Evolutionary conservation across 805 yeast genomes (phyloP).

Genomic region (Saturnispora galanensis): DNA sequence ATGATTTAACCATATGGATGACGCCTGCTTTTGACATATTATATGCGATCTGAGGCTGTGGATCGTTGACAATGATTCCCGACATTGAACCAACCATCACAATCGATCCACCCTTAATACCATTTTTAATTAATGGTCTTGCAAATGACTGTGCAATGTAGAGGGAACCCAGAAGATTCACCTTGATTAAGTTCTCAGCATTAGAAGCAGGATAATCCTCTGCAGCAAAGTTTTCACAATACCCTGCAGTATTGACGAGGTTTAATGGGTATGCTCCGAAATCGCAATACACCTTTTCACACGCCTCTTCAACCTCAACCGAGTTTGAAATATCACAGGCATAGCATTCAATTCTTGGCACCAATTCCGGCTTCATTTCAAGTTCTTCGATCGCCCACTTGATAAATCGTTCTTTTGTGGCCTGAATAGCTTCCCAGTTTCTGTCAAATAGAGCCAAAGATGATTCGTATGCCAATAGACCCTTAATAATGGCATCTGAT

Average conservation of each 20-base stretch:
- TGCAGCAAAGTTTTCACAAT: conserved; percentile 72
- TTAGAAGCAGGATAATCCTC: conserved; percentile 64
- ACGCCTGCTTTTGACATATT: conserved; percentile 85
- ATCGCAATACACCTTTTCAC: conserved; percentile 43
- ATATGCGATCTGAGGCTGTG: conserved; percentile 73
- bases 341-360: conserved; percentile 48
- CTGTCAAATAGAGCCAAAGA: conserved; percentile 65
- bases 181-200: conserved; percentile 60
- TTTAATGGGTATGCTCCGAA: conserved; percentile 55
- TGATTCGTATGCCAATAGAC: conserved; percentile 68
- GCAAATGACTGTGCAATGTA: conserved; percentile 70
- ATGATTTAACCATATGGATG: conserved; percentile 63
- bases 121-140: conserved; percentile 48
- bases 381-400: conserved; percentile 22
- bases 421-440: conserved; percentile 48
- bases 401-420: conserved; percentile 39
- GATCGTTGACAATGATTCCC: conserved; percentile 67
- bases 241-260: conserved; percentile 75
- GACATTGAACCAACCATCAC: conserved; percentile 74
- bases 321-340: conserved; percentile 66
- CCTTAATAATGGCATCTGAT: conserved; percentile 54
- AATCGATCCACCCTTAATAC: conserved; percentile 46
- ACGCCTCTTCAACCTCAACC: conserved; percentile 44
- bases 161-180: conserved; percentile 65
- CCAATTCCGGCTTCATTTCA: conserved; percentile 18